phyloP scores from a whole-genome alignment of 345 rosid genomes.

The Aquilaria yunnanensis region DNA sequence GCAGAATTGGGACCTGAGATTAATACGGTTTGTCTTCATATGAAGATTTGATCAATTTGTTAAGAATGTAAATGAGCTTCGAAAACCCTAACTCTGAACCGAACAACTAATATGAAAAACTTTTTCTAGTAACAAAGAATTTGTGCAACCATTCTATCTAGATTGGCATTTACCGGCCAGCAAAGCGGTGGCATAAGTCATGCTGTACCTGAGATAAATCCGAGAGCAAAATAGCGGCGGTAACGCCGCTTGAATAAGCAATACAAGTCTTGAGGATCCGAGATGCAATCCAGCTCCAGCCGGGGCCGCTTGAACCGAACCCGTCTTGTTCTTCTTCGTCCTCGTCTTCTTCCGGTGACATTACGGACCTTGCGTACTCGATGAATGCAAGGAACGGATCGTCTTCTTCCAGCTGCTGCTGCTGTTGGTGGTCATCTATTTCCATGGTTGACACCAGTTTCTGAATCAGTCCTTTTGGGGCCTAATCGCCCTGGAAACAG shows the following conservation, averaged over 20 bases:
- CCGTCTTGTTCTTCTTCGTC: conserved; percentile 8
- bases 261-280: conserved; percentile 74
- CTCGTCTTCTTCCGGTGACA: conserved; percentile 39
- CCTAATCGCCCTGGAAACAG: too few relatives aligned
- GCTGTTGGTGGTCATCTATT: conserved; percentile 16
- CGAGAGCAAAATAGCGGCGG: conserved; percentile 79
- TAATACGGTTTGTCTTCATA: too few relatives aligned
- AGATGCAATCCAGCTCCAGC: conserved; percentile 83
- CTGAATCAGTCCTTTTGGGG: not conserved
- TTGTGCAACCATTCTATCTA: too few relatives aligned
- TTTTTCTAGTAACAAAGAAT: too few relatives aligned
- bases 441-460: conserved; percentile 32
- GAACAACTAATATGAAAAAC: too few relatives aligned
- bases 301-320: conserved; percentile 34
- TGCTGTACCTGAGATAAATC: conserved; percentile 68
- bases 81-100: too few relatives aligned
- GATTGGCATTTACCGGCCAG: not conserved
- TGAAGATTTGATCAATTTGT: too few relatives aligned
- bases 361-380: conserved; percentile 55
- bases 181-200: not conserved
- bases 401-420: conserved; percentile 17
- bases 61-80: too few relatives aligned
- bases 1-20: too few relatives aligned
- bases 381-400: conserved; percentile 75
- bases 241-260: conserved; percentile 88